These are phyloP conservation scores for Triticum timopheevii DNA, from an alignment of 176 grass and related monocot genomes.

Conservation along the genomic window DNA sequence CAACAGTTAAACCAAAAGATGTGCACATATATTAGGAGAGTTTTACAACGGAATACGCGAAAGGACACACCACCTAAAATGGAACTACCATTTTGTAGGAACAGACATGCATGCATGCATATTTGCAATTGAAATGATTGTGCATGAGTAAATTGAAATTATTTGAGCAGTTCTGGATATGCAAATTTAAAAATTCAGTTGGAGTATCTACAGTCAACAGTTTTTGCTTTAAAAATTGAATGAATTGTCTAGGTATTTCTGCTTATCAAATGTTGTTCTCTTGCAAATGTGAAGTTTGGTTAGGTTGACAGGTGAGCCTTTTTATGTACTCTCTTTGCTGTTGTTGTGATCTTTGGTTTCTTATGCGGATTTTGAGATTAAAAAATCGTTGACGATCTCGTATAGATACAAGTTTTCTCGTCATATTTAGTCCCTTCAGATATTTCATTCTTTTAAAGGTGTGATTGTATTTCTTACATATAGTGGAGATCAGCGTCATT, in stretches of 20 bases:
- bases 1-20: no score
- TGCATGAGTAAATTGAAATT: background rate
- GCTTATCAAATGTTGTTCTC: background rate
- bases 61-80: no score
- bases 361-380: background rate
- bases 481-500: background rate
- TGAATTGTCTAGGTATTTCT: background rate
- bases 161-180: background rate
- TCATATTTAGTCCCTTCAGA: background rate
- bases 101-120: no score
- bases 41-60: no score
- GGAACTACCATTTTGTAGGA: no score
- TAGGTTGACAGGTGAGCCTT: background rate
- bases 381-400: background rate
- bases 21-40: no score
- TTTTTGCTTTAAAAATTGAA: slow-evolving; percentile 25
- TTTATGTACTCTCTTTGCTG: background rate
- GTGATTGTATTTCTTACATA: background rate
- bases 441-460: background rate
- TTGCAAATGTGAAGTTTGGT: slow-evolving; percentile 14
- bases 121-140: no score
- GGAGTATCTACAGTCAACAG: background rate
- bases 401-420: background rate
- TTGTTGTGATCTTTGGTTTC: background rate
- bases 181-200: slow-evolving; percentile 5